Evolutionary conservation across 768 basidiomycete species (phyloP).

Genomic region (Hypholoma sublateritium): DNA sequence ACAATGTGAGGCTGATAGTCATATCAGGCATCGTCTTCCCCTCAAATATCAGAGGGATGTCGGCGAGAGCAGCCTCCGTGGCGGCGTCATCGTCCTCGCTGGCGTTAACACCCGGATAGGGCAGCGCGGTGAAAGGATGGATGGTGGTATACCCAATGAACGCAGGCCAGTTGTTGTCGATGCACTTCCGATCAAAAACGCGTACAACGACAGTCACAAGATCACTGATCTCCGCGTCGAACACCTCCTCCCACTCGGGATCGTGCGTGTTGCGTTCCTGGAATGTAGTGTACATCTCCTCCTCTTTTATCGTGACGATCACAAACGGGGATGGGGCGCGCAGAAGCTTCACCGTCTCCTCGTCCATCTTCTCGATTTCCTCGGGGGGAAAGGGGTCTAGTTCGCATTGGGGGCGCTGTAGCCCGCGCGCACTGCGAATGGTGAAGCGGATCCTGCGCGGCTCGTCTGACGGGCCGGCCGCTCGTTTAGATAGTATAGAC

Average conservation of each 20-base stretch:
- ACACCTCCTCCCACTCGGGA: slow-evolving; percentile 22
- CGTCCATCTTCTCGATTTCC: slow-evolving; percentile 7
- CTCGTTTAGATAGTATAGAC: slow-evolving; percentile 16
- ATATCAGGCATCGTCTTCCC: slow-evolving; percentile 10
- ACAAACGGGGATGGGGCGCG: slow-evolving; percentile 21
- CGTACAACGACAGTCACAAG: slow-evolving; percentile 20
- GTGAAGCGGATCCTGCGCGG: slow-evolving; percentile 19
- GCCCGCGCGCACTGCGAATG: slow-evolving; percentile 14
- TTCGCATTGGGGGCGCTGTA: slow-evolving; percentile 19
- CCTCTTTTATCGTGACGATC: slow-evolving; percentile 21
- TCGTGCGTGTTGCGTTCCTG: slow-evolving; percentile 9
- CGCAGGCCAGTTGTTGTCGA: slow-evolving; percentile 17
- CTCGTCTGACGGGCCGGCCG: slow-evolving; percentile 16
- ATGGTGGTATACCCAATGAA: slow-evolving; percentile 23
- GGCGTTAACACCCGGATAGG: slow-evolving; percentile 3
- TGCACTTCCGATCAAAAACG: slow-evolving; percentile 23
- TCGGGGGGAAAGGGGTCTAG: slow-evolving; percentile 16
- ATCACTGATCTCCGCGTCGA: slow-evolving; percentile 20
- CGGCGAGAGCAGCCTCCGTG: not conserved
- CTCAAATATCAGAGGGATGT: slow-evolving; percentile 15
- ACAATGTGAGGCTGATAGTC: slow-evolving; percentile 16
- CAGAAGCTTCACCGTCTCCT: slow-evolving; percentile 8
- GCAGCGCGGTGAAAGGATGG: slow-evolving; percentile 17
- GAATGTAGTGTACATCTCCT: slow-evolving; percentile 21
- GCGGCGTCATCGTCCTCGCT: not conserved